phyloP scores from a whole-genome alignment of 73 alveolate genomes.

The Paramecium bursaria region DNA sequence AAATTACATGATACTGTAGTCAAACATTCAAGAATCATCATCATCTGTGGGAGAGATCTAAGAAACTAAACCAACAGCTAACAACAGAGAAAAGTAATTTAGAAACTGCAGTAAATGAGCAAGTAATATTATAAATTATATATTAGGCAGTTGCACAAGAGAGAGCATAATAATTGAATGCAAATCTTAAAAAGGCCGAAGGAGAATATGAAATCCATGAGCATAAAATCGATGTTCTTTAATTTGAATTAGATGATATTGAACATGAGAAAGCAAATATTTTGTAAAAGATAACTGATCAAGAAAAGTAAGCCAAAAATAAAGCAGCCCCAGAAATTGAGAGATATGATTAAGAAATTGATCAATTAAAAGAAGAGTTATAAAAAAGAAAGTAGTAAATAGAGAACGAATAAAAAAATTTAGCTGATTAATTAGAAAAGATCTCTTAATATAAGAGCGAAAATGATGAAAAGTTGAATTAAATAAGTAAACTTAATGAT shows the following conservation, averaged over 20 bases:
- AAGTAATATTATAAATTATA: slow-evolving; percentile 58
- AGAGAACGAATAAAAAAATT: slow-evolving; percentile 55
- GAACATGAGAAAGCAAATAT: slow-evolving; percentile 68
- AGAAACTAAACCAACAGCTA: slow-evolving; percentile 66
- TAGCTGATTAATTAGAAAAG: slow-evolving; percentile 54
- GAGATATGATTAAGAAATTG: slow-evolving; percentile 74
- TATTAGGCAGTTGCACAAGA: slow-evolving; percentile 63
- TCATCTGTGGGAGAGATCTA: slow-evolving; percentile 71
- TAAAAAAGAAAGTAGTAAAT: slow-evolving; percentile 65
- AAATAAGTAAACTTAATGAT: slow-evolving; percentile 72
- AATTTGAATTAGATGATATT: slow-evolving; percentile 76
- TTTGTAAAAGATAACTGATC: slow-evolving; percentile 24
- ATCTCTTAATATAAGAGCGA: slow-evolving; percentile 57
- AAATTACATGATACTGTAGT: slow-evolving; percentile 72
- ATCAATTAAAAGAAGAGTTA: slow-evolving; percentile 73
- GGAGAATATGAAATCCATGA: slow-evolving; percentile 85
- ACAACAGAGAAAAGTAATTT: slow-evolving; percentile 67
- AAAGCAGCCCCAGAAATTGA: slow-evolving; percentile 68
- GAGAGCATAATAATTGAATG: slow-evolving; percentile 76
- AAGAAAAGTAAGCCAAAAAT: slow-evolving; percentile 41
- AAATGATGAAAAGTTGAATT: slow-evolving; percentile 71
- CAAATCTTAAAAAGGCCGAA: slow-evolving; percentile 75
- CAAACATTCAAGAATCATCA: slow-evolving; percentile 73
- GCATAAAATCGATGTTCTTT: slow-evolving; percentile 70
- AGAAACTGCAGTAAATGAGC: slow-evolving; percentile 67